phyloP scores from a whole-genome alignment of 2,329 filamentous ascomycete genomes.

The Tolypocladium nubicola region DNA sequence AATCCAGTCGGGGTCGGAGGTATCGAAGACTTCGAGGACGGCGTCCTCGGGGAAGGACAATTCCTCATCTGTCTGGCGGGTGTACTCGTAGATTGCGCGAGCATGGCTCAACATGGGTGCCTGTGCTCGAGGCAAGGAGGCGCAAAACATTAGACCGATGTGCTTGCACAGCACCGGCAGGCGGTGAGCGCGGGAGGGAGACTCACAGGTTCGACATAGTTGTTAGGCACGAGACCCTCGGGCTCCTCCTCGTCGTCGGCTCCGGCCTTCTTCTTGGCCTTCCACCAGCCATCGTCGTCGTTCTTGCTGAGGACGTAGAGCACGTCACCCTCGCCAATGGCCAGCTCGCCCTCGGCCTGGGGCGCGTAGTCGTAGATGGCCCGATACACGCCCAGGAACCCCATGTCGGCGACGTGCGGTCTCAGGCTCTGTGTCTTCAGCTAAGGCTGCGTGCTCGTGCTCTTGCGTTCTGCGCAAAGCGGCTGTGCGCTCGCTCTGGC shows the following conservation, averaged over 20 bases:
- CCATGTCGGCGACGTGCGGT: slow-evolving; percentile 45
- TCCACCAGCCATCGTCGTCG: slow-evolving; percentile 80
- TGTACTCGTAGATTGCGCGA: slow-evolving; percentile 96
- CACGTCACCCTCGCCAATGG: slow-evolving; percentile 75
- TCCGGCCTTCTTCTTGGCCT: slow-evolving; percentile 80
- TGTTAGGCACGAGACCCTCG: slow-evolving; percentile 80
- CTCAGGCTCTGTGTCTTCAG: background rate
- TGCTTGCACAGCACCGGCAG: slow-evolving; percentile 28
- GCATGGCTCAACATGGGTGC: slow-evolving; percentile 59
- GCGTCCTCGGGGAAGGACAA: slow-evolving; percentile 90
- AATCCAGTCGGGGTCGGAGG: slow-evolving; percentile 91
- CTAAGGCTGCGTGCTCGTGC: background rate
- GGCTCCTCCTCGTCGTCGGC: slow-evolving; percentile 84
- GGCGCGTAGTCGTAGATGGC: slow-evolving; percentile 90
- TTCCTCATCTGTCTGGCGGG: slow-evolving; percentile 94
- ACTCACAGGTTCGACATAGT: slow-evolving; percentile 82
- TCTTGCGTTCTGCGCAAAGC: background rate
- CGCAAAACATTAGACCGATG: slow-evolving; percentile 29
- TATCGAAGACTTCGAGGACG: slow-evolving; percentile 74
- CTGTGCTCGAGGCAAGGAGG: slow-evolving; percentile 24
- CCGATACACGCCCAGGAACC: slow-evolving; percentile 82
- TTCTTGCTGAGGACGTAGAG: slow-evolving; percentile 83
- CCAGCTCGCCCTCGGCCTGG: slow-evolving; percentile 75
- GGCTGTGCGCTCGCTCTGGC: background rate
- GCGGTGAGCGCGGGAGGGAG: background rate